phyloP scores from a whole-genome alignment of 306 rosid genomes.

The Aeschynomene evenia region DNA sequence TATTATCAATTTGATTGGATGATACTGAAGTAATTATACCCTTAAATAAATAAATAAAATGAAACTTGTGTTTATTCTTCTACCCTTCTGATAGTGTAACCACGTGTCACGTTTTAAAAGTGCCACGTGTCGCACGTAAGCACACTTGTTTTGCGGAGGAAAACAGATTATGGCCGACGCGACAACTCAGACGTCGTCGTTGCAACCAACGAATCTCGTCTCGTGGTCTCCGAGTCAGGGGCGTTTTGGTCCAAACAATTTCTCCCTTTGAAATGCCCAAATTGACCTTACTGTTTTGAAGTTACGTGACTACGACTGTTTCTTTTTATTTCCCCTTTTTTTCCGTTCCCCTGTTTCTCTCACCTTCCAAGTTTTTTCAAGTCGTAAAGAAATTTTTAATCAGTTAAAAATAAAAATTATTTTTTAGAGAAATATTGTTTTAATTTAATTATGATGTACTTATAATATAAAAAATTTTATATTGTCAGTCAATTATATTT shows the following conservation, averaged over 20 bases:
- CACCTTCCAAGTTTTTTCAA: neutral
- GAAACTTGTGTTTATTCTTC: too few species aligned
- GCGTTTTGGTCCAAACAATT: slow-evolving; percentile 25
- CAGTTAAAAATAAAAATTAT: neutral
- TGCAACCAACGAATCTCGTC: slow-evolving; percentile 21
- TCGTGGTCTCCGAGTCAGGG: slow-evolving; percentile 20
- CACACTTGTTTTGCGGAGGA: slow-evolving; percentile 23
- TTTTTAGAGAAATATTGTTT: too few species aligned
- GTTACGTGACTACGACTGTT: neutral
- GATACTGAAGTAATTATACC: too few species aligned
- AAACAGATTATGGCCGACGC: neutral
- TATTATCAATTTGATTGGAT: too few species aligned
- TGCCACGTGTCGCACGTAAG: slow-evolving; percentile 26
- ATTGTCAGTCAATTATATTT: too few species aligned
- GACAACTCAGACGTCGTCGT: slow-evolving; percentile 27
- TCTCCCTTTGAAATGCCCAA: neutral
- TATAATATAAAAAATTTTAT: too few species aligned
- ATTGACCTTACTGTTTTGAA: slow-evolving; percentile 32
- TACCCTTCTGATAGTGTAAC: neutral
- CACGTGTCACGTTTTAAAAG: fast-evolving
- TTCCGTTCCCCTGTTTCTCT: neutral
- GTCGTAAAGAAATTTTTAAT: neutral
- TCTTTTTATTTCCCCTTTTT: neutral
- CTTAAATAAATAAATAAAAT: too few species aligned
- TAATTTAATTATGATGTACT: too few species aligned